Evolutionary conservation across 164 flowering plant genomes (phyloP).

Genomic region (Vitis vinifera): ASM3070453v1 NC_081818.1:23909501-23910000

Average conservation of each 20-base stretch:
- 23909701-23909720: slow-evolving; percentile 5
- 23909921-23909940: slow-evolving; percentile 48
- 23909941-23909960: slow-evolving; percentile 50
- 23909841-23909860: slow-evolving; percentile 26
- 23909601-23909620: background rate
- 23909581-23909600: slow-evolving; percentile 29
- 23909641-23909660: background rate
- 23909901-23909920: slow-evolving; percentile 55
- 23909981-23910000: background rate
- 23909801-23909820: background rate
- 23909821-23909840: slow-evolving; percentile 6
- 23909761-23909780: background rate
- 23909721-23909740: background rate
- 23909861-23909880: slow-evolving; percentile 52
- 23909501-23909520: background rate
- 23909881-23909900: slow-evolving; percentile 40
- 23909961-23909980: slow-evolving; percentile 10
- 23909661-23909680: background rate
- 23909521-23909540: slow-evolving; percentile 42
- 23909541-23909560: slow-evolving; percentile 47
- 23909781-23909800: slow-evolving; percentile 13
- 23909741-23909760: background rate
- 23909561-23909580: slow-evolving; percentile 61
- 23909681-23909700: background rate
- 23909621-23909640: background rate